A percentile compares a stretch with the other conserved stretches of the same genome.
Evolutionary conservation across 78 protist species (phyloP).

Genomic region (Dictyostelium brefeldianum): DNA sequence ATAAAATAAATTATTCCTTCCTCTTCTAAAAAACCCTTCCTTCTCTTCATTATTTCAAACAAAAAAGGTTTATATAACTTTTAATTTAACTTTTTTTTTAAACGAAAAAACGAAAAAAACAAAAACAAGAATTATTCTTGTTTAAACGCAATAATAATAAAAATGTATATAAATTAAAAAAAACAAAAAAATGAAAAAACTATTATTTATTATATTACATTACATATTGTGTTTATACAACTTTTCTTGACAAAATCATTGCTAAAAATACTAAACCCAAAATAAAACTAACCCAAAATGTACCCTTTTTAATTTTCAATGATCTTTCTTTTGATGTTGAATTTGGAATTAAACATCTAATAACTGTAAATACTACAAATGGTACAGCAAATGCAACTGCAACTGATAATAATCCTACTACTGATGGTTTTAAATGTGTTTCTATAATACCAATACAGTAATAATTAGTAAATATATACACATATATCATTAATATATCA

Average conservation of each 20-base stretch:
- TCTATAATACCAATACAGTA: neutral
- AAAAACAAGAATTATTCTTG: too few species aligned
- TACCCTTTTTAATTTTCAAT: neutral
- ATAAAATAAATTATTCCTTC: neutral
- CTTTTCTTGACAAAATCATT: conserved; percentile 35
- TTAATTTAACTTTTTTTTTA: too few species aligned
- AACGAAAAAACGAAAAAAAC: too few species aligned
- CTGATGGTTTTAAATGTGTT: conserved; percentile 27
- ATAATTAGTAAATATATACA: neutral
- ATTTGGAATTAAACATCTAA: conserved; percentile 12
- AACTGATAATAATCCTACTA: conserved; percentile 22
- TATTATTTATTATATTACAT: too few species aligned
- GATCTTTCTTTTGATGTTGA: neutral
- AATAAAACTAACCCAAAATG: conserved; percentile 1
- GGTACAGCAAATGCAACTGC: conserved; percentile 42
- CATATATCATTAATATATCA: neutral
- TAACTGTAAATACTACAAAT: neutral
- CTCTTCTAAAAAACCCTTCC: too few species aligned
- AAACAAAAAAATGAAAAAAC: too few species aligned
- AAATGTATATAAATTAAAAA: too few species aligned
- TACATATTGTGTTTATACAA: neutral
- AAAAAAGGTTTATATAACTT: too few species aligned
- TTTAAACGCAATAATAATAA: too few species aligned
- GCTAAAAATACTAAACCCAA: conserved; percentile 45
- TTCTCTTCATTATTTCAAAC: too few species aligned